Evolutionary conservation across 2,329 filamentous ascomycete species (phyloP), one percentile per base, ranked within the genome.

Genomic region (Fusarium papillatum): DNA sequence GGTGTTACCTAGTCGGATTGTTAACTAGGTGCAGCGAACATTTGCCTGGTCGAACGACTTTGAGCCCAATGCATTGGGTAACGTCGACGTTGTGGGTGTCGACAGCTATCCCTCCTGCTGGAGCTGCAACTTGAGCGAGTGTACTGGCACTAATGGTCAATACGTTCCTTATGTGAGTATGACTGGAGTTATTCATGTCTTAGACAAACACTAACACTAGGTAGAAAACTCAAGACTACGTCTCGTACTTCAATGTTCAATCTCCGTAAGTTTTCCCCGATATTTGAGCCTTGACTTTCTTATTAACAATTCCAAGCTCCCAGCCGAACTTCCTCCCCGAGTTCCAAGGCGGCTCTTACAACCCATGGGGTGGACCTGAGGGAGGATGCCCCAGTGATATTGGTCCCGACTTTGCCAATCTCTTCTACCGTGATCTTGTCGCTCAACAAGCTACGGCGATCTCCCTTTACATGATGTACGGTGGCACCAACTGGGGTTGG

Each of bases 401-500:
- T 22, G 89, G 89, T 2, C 85, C 88, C 0, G 88, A 91, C 59
- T 93, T 91, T 74, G 91, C 89, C 2, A 92, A 93, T 68, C 80
- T 93, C 6, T 93, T 91, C 82, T 93, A 93, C 80, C 86, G 90
- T 14, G 88, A 92, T 78, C 87, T 92, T 65, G 88, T 93, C 31
- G 89, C 86, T 31, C 89, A 93, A 76, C 85, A 89, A 1, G 87
- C 92, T 5, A 91, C 90, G 0, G 90, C 89, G 0, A 87, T 92
- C 66, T 91, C 87, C 36, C 81, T 93, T 3, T 93, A 93, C 79
- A 93, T 93, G 90, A 82, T 91, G 64, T 93, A 88, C 64, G 91
- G 91, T 6, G 91, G 91, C 4, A 93, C 91, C 0, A 92, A 90
- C 72, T 93, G 90, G 90, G 91, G 91, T 7, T 88, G 88, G 60